Evolutionary conservation across 176 grass and related monocot genomes (phyloP).

Genomic region (Rhipidocladum racemiflorum): DNA sequence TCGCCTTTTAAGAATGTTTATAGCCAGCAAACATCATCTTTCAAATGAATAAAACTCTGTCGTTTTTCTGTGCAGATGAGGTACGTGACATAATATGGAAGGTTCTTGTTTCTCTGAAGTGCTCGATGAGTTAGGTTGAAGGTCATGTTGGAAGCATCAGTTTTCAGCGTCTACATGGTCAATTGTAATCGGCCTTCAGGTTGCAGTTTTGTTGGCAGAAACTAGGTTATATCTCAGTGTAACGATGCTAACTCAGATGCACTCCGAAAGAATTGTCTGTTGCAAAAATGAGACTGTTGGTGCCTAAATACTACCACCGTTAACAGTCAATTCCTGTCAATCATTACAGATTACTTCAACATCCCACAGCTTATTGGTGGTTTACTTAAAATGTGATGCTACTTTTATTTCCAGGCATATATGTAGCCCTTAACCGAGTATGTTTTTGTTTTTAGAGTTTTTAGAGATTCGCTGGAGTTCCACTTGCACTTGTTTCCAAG

Average conservation of each 20-base stretch:
- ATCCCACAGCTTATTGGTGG: not conserved
- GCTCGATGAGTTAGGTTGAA: not conserved
- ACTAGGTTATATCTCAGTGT: not conserved
- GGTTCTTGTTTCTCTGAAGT: not conserved
- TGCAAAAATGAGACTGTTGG: not conserved
- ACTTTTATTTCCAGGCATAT: not conserved
- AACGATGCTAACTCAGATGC: not conserved
- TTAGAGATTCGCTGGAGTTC: no score
- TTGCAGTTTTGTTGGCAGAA: not conserved
- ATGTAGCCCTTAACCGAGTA: no score
- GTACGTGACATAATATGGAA: not conserved
- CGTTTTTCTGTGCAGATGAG: constrained; percentile 9
- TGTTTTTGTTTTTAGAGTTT: no score
- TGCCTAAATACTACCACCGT: not conserved
- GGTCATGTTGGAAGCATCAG: not conserved
- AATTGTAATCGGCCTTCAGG: not conserved
- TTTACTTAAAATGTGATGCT: not conserved
- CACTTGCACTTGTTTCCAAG: no score
- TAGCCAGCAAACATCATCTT: not conserved
- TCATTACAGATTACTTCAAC: not conserved
- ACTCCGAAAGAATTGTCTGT: not conserved
- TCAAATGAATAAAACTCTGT: not conserved
- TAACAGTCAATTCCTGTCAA: not conserved
- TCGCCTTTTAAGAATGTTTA: not conserved
- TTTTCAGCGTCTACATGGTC: not conserved